A percentile compares a stretch with the other conserved stretches of the same genome.
Conservation (phyloP, 148 eudicot species). For the Silene latifolia region DNA sequence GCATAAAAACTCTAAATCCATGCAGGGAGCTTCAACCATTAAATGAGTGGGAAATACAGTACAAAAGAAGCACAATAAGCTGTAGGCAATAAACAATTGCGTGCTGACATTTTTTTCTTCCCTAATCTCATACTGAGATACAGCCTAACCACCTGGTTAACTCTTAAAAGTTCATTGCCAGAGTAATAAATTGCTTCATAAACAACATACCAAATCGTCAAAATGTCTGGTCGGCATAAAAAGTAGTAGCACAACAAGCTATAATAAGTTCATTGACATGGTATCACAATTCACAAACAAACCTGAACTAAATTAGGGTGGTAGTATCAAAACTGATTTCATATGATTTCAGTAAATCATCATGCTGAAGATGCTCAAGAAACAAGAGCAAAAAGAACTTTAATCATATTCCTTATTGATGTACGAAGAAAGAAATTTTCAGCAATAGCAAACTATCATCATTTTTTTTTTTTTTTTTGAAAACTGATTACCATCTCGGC, state of each 20-base stretch:
- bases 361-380: not conserved
- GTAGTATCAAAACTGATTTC: no score
- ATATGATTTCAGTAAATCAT: not conserved
- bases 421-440: not conserved
- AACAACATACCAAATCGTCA: not conserved
- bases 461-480: not conserved
- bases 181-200: not conserved
- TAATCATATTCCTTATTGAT: not conserved
- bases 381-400: not conserved
- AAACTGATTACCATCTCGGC: conserved; percentile 65
- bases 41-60: not conserved
- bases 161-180: not conserved
- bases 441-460: not conserved
- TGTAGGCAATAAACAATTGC: not conserved
- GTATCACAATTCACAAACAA: not conserved
- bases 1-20: not conserved
- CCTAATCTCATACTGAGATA: not conserved
- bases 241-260: not conserved
- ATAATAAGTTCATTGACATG: not conserved
- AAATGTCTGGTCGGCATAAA: not conserved
- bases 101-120: not conserved
- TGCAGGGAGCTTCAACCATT: not conserved
- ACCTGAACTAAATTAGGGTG: no score
- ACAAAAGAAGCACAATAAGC: not conserved
- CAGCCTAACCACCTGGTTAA: not conserved